These are phyloP conservation scores for Toxoplasma gondii DNA, from an alignment of 169 alveolate species.

Conservation along the genomic window DNA sequence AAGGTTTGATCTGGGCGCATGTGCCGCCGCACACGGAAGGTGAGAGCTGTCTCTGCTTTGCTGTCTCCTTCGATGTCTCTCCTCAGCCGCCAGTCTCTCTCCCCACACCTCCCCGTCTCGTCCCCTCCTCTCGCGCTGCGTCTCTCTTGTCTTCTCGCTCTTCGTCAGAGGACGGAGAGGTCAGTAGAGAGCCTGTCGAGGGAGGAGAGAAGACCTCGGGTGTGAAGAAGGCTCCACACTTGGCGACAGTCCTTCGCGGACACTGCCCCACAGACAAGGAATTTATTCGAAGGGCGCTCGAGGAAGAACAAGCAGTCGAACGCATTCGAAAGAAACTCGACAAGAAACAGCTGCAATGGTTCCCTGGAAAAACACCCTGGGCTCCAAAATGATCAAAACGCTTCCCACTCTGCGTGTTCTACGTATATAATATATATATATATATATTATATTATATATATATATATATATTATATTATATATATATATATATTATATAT, in stretches of 20 bases:
- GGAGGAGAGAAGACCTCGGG: background rate
- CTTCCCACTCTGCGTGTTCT: too few relatives aligned
- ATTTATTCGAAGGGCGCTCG: background rate
- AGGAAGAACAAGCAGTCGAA: constrained; percentile 17
- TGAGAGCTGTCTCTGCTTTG: too few relatives aligned
- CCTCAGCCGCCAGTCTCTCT: background rate
- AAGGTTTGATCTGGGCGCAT: too few relatives aligned
- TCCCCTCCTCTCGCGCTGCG: background rate
- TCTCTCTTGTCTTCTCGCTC: background rate
- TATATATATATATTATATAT: too few relatives aligned
- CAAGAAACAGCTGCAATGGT: background rate
- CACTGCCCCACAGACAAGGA: background rate
- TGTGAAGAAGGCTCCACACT: background rate
- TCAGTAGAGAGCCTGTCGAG: background rate
- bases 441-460: too few relatives aligned
- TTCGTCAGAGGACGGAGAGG: background rate
- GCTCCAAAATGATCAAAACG: background rate
- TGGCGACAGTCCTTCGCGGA: background rate
- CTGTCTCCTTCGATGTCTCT: background rate
- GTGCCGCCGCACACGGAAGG: too few relatives aligned
- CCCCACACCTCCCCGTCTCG: background rate
- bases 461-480: too few relatives aligned
- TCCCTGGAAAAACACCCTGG: constrained; percentile 17
- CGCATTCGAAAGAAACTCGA: constrained; percentile 9
- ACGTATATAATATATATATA: too few relatives aligned